These are phyloP conservation scores for Abelmoschus esculentus DNA, from an alignment of 345 rosid genomes.

Conservation along the genomic window DNA sequence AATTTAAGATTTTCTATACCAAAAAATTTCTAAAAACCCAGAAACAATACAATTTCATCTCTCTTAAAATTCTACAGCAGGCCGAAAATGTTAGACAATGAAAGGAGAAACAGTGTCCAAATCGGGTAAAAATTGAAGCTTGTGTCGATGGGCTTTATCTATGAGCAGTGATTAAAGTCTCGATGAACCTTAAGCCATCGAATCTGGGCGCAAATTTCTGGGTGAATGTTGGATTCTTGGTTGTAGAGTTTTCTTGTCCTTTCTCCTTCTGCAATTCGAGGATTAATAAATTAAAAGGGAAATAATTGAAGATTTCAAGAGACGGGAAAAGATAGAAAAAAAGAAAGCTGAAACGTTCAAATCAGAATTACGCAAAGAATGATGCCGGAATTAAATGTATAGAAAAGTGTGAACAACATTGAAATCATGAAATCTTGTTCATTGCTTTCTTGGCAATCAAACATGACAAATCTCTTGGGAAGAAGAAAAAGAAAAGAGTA, in stretches of 20 bases:
- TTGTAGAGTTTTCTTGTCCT: conserved; percentile 22
- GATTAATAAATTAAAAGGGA: background rate
- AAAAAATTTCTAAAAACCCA: too few relatives aligned
- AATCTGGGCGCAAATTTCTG: conserved; percentile 75
- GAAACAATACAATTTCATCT: too few relatives aligned
- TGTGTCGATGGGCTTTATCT: conserved; percentile 28
- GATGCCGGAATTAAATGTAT: too few relatives aligned
- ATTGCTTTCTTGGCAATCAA: conserved; percentile 11
- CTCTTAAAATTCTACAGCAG: background rate
- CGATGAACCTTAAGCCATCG: conserved; percentile 81
- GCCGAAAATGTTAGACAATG: too few relatives aligned
- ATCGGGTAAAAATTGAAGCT: background rate
- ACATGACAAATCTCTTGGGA: background rate
- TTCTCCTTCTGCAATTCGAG: conserved; percentile 25
- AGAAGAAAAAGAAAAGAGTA: background rate
- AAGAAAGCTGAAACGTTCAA: too few relatives aligned
- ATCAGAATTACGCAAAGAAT: too few relatives aligned
- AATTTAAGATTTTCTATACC: too few relatives aligned
- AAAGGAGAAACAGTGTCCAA: background rate
- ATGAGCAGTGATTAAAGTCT: conserved; percentile 88
- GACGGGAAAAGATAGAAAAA: too few relatives aligned
- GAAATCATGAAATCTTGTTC: background rate
- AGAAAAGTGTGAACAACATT: too few relatives aligned
- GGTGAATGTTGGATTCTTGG: conserved; percentile 23
- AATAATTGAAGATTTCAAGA: too few relatives aligned